Conservation (phyloP, 768 basidiomycete species). For the Daedalea quercina region DNA sequence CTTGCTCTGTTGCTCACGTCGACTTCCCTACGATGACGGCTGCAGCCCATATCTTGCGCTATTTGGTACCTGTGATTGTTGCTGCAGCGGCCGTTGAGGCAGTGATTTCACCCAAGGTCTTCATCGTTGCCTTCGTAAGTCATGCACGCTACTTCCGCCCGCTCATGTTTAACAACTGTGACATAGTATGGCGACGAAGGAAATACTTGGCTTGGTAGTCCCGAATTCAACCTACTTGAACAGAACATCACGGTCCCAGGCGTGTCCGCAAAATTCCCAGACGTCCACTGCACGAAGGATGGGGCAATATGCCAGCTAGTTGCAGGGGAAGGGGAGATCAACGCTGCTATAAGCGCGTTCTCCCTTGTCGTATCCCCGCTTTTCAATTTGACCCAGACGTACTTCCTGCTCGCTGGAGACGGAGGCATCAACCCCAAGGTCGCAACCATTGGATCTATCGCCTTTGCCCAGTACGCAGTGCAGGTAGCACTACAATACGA, state of each 20-base stretch:
- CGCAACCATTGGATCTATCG: slow-evolving; percentile 30
- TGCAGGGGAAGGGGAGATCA: slow-evolving; percentile 35
- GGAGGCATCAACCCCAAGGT: slow-evolving; percentile 33
- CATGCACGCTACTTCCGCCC: too few relatives aligned
- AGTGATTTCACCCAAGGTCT: too few relatives aligned
- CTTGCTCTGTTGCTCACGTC: too few relatives aligned
- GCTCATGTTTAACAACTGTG: neutral
- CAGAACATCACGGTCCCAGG: slow-evolving; percentile 32
- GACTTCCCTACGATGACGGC: too few relatives aligned
- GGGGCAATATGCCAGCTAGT: slow-evolving; percentile 31
- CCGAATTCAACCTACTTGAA: slow-evolving; percentile 24
- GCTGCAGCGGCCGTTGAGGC: too few relatives aligned
- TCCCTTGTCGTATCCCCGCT: slow-evolving; percentile 25
- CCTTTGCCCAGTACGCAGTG: slow-evolving; percentile 32
- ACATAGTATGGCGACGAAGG: slow-evolving; percentile 11
- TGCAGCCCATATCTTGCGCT: too few relatives aligned
- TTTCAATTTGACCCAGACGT: slow-evolving; percentile 33
- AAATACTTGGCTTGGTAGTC: slow-evolving; percentile 15
- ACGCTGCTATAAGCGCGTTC: slow-evolving; percentile 29
- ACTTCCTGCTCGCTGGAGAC: slow-evolving; percentile 36
- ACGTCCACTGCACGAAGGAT: slow-evolving; percentile 28
- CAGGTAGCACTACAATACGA: slow-evolving; percentile 34
- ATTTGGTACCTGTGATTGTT: too few relatives aligned
- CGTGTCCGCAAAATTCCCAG: slow-evolving; percentile 31
- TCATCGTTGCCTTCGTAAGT: too few relatives aligned